Conservation (phyloP, 1,139 yeast species). For the Sugiyamaella paludigena region DNA sequence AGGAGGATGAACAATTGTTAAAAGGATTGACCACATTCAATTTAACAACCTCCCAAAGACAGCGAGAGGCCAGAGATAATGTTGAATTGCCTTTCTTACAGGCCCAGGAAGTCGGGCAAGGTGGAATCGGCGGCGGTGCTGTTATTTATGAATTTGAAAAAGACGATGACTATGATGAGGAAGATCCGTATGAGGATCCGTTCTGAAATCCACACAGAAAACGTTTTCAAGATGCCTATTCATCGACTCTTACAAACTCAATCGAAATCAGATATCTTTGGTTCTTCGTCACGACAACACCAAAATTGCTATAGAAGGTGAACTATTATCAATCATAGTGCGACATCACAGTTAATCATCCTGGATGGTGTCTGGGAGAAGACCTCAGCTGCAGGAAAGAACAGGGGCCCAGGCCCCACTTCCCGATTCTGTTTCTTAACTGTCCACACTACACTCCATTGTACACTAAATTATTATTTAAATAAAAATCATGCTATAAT, state of each 20-base stretch:
- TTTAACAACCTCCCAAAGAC: constrained; percentile 68
- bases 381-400: no score
- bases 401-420: no score
- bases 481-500: no score
- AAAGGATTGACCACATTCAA: constrained; percentile 85
- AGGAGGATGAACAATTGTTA: constrained; percentile 45
- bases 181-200: constrained; percentile 96
- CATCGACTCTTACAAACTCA: background rate
- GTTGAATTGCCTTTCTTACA: constrained; percentile 87
- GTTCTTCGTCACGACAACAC: no score
- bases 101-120: constrained; percentile 75
- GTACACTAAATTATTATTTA: no score
- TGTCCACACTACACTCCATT: no score
- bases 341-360: no score
- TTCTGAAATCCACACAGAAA: constrained; percentile 44
- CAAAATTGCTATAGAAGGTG: no score
- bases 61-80: constrained; percentile 72
- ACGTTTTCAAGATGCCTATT: background rate
- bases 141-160: constrained; percentile 87
- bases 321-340: no score
- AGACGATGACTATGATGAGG: constrained; percentile 91
- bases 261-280: no score
- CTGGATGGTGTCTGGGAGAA: no score
- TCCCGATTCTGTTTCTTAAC: no score
- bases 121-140: constrained; percentile 63